Evolutionary conservation across 352 stramenopile species (phyloP), one percentile per base, ranked within the genome.

Genomic region (Phytophthora pini): DNA sequence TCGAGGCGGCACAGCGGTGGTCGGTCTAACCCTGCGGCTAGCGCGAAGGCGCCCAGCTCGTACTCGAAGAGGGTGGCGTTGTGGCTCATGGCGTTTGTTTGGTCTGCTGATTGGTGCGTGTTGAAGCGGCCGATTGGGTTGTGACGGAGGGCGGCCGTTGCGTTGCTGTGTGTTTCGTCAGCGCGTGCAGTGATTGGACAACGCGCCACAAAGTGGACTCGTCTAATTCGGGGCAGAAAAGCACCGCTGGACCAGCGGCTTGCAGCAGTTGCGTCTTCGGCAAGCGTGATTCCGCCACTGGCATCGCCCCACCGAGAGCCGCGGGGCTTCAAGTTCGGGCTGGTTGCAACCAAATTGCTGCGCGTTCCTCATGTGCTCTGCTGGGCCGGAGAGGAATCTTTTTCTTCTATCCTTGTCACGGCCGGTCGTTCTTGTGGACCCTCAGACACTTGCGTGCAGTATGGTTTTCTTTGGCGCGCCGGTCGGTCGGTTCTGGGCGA

Each of bases 101-200:
- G 32, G 20, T 47, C 29, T 50, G 7, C 22, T 7, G 43, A 34
- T 17, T 2, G 46, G 27, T 51, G 31, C 55, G 53, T 39, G 55
- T 65, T 61, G 56, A 66, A 69, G 65, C 40, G 36, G 59, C 22
- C 34, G 59, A 60, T 68, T 56, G 38, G 20, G 32, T 70, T 73
- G 59, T 73, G 65, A 61, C 58, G 47, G 38, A 58, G 27, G 45
- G 44, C 65, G 53, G 47, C 65, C 46, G 31, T 34, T 34, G 56
- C 59, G 55, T 63, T 65, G 9, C 56, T 27, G 38, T 43, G 17
- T 36, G 20, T 50, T 61, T 61, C 50, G 58, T 56, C 44, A 51
- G 27, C 20, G 26, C 48, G 11, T 22, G 15, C 20, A 15, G 32
- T 40, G 51, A 58, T 58, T 58, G 39, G 53, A 2, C 34, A 15